Conservation (phyloP, 192 early-diverging fungal species). For the Geranomyces variabilis region DNA sequence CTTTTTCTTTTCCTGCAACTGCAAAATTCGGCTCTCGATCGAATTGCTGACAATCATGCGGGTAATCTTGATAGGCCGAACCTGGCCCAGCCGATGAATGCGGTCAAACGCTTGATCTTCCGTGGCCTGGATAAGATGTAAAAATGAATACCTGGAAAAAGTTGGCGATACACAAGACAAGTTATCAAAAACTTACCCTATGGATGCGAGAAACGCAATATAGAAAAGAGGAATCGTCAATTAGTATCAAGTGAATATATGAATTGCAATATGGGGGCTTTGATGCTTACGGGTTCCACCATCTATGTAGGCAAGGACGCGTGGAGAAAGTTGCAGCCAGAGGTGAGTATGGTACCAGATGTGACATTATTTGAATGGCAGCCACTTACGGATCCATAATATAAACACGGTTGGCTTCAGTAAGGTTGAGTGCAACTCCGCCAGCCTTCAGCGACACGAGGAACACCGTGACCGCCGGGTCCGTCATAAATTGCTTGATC, state of each 20-base stretch:
- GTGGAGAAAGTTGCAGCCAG: too few relatives aligned
- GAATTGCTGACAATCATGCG: slow-evolving; percentile 90
- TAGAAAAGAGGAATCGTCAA: slow-evolving; percentile 23
- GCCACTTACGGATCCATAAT: slow-evolving; percentile 63
- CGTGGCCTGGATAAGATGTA: too few relatives aligned
- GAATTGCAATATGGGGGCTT: too few relatives aligned
- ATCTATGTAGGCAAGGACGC: too few relatives aligned
- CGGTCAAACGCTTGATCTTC: slow-evolving; percentile 90
- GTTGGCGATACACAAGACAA: too few relatives aligned
- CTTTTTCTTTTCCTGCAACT: slow-evolving; percentile 93
- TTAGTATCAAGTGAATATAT: too few relatives aligned
- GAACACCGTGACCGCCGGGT: slow-evolving; percentile 84
- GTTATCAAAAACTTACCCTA: not conserved
- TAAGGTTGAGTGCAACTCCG: slow-evolving; percentile 90
- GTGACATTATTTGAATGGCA: too few relatives aligned
- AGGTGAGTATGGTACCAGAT: too few relatives aligned
- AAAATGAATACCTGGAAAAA: not conserved
- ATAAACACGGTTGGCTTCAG: slow-evolving; percentile 69
- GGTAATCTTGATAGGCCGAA: slow-evolving; percentile 86
- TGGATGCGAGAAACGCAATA: too few relatives aligned
- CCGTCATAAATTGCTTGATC: slow-evolving; percentile 69
- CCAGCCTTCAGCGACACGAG: slow-evolving; percentile 90
- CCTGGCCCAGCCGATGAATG: slow-evolving; percentile 90
- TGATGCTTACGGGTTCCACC: slow-evolving; percentile 72
- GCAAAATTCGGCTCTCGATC: slow-evolving; percentile 86